Conservation (phyloP, 1,139 yeast genomes). For the Scheffersomyces titani region DNA sequence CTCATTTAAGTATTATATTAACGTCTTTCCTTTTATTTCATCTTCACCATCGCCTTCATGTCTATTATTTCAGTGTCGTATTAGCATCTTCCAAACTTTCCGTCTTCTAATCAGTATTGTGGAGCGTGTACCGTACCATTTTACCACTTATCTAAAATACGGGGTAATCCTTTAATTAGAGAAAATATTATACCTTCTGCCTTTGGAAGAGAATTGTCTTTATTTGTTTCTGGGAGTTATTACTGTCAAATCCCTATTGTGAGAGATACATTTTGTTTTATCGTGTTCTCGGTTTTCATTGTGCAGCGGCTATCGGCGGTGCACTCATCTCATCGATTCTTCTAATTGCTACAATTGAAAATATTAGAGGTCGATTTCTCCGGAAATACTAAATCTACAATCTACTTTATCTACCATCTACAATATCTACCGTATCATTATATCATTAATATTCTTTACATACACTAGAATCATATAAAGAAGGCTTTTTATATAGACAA, state of each 20-base stretch:
- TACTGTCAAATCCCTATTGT: background rate
- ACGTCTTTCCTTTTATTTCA: too few species aligned
- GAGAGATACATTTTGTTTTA: background rate
- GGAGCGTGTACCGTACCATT: background rate
- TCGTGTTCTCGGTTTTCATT: background rate
- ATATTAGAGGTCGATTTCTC: background rate
- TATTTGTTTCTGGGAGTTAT: background rate
- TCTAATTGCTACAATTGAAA: too few species aligned
- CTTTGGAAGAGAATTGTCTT: background rate
- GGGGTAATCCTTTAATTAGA: background rate
- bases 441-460: background rate
- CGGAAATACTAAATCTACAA: background rate
- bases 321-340: background rate
- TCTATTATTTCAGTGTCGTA: background rate
- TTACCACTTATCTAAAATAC: background rate
- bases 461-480: background rate
- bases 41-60: background rate
- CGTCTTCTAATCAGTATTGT: background rate
- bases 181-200: background rate
- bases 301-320: background rate
- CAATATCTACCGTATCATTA: background rate
- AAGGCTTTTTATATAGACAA: background rate
- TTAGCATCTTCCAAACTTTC: background rate
- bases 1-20: background rate
- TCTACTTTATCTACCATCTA: background rate